Evolutionary conservation across 768 basidiomycete genomes (phyloP), one percentile per base, ranked within the genome.

Genomic region (Rhizopogon roseolus): DNA sequence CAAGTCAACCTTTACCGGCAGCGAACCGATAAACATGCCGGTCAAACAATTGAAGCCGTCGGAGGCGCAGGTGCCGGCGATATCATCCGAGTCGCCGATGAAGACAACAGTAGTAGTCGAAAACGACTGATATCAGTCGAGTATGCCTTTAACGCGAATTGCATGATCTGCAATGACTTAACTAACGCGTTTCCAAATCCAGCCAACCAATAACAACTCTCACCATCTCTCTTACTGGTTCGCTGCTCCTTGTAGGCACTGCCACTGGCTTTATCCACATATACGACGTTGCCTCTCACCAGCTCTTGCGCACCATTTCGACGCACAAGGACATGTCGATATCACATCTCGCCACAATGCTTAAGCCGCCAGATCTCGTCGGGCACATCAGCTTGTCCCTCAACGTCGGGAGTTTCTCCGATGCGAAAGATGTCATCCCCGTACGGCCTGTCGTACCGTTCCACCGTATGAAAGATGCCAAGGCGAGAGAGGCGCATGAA

Each of bases 261-360:
- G 66, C 79, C 2, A 68, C 78, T 2, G 93, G 93, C 2, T 65
- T 82, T 11, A 80, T 98, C 48, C 80, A 91, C 54, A 68, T 93
- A 38, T 93, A 94, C 66, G 90, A 97, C 57, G 80, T 96, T 29
- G 83, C 91, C 2, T 96, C 96, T 0, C 91, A 94, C 63, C 95
- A 98, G 65, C 82, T 85, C 28, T 73, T 97, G 27, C 88, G 94
- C 43, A 87, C 88, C 27, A 84, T 98, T 41, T 79, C 81, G 16
- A 76, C 85, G 0, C 87, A 82, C 66, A 87, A 84, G 60, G 81
- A 5, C 34, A 34, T 34, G 34, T 34, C 34, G 11, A 34, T 34
- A 13, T 34, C 34, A 11, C 34, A 13, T 13, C 34, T 13, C 11
- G 4, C 34, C 11, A 34, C 34, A 4, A 34, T 98, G 71, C 76